Conservation (phyloP, 495 filamentous ascomycete species). For the Sporormia fimetaria region DNA sequence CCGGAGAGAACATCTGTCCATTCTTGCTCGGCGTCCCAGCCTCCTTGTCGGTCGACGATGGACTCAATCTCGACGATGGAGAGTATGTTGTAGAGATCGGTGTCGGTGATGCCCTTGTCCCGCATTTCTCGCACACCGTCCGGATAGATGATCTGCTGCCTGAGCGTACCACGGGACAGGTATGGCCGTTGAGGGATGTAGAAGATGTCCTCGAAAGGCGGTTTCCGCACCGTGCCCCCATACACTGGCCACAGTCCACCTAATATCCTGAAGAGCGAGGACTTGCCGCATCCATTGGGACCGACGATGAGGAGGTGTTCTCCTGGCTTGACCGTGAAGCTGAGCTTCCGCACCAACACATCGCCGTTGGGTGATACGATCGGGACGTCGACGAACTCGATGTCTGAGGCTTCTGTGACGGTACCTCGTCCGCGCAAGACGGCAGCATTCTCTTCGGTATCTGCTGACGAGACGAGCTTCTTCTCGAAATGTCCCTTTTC, state of each 20-base stretch:
- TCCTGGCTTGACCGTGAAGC: constrained; percentile 72
- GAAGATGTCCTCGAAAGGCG: constrained; percentile 82
- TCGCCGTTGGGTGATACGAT: constrained; percentile 96
- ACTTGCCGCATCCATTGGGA: constrained; percentile 95
- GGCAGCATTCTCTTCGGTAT: constrained; percentile 61
- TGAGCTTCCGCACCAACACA: constrained; percentile 69
- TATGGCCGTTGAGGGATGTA: constrained; percentile 97
- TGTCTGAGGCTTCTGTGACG: constrained; percentile 65
- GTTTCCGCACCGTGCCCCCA: constrained; percentile 83
- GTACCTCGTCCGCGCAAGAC: constrained; percentile 69
- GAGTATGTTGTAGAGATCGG: constrained; percentile 66
- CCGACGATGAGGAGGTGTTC: constrained; percentile 92
- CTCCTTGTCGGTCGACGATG: constrained; percentile 68
- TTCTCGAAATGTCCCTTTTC: constrained; percentile 83
- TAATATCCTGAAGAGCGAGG: constrained; percentile 86
- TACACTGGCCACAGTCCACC: constrained; percentile 99
- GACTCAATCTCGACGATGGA: constrained; percentile 68
- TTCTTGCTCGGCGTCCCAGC: constrained; percentile 92
- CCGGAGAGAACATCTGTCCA: constrained; percentile 87
- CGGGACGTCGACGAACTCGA: constrained; percentile 84
- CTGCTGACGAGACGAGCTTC: constrained; percentile 82
- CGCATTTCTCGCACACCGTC: constrained; percentile 82
- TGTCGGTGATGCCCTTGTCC: constrained; percentile 69
- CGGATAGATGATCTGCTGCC: constrained; percentile 94
- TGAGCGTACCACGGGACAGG: constrained; percentile 72